Evolutionary conservation across 176 grass and related monocot genomes (phyloP).

Genomic region (Eragrostis curvula): DNA sequence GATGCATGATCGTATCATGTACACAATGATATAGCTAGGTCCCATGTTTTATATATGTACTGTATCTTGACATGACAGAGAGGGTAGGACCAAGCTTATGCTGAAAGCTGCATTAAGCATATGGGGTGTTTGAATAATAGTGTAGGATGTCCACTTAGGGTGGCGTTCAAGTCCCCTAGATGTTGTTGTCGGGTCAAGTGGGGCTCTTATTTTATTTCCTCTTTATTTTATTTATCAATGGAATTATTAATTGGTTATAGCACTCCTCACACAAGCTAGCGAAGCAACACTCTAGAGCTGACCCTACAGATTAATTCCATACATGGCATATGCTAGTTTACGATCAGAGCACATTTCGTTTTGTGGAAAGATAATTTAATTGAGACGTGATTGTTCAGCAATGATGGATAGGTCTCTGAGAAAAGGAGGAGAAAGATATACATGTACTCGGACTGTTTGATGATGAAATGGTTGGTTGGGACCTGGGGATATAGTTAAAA

Average conservation of each 20-base stretch:
- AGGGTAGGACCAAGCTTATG: slow-evolving; percentile 42
- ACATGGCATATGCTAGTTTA: slow-evolving; percentile 10
- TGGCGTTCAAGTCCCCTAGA: slow-evolving; percentile 57
- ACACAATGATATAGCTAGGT: slow-evolving; percentile 35
- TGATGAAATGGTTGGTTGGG: neutral
- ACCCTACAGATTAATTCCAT: slow-evolving; percentile 16
- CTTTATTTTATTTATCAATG: neutral
- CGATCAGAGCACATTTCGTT: slow-evolving; percentile 14
- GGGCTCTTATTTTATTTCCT: neutral
- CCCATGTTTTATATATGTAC: slow-evolving; percentile 44
- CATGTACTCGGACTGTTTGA: neutral
- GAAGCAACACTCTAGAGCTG: slow-evolving; percentile 12
- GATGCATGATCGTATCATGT: slow-evolving; percentile 22
- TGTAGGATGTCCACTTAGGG: slow-evolving; percentile 53
- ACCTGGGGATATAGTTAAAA: neutral
- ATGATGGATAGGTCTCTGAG: neutral
- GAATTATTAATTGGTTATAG: neutral
- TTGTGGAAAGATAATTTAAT: slow-evolving; percentile 3
- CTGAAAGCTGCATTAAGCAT: slow-evolving; percentile 48
- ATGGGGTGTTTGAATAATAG: slow-evolving; percentile 59
- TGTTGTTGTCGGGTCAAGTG: slow-evolving; percentile 58
- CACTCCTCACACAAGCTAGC: slow-evolving; percentile 29
- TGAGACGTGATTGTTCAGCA: slow-evolving; percentile 4
- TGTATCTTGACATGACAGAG: slow-evolving; percentile 47
- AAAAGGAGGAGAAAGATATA: neutral